These are phyloP conservation scores for Penicillium soppii DNA, from an alignment of 495 filamentous ascomycete species.

Conservation along the genomic window DNA sequence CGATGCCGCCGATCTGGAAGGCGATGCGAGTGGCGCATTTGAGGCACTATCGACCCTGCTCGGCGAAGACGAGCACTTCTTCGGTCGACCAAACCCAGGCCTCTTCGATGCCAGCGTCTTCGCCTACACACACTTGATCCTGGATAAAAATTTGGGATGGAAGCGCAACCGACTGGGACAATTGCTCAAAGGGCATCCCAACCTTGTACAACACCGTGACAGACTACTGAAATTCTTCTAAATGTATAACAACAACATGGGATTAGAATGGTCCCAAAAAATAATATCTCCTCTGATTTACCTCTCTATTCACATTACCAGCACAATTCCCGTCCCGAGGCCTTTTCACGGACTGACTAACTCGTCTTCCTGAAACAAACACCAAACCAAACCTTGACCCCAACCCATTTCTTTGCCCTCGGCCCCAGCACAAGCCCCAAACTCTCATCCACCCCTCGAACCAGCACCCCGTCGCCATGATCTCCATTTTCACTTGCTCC, in stretches of 20 bases:
- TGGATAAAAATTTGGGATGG: conserved; percentile 63
- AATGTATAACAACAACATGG: conserved; percentile 9
- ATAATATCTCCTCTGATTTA: conserved; percentile 12
- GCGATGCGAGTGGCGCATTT: conserved; percentile 68
- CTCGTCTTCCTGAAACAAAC: conserved; percentile 51
- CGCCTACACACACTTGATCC: conserved; percentile 81
- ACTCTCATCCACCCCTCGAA: conserved; percentile 51
- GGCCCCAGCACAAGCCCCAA: conserved; percentile 51
- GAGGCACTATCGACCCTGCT: conserved; percentile 72
- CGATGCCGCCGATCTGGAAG: conserved; percentile 62
- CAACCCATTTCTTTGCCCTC: conserved; percentile 69
- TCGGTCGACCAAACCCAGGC: conserved; percentile 58
- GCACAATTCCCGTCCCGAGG: no score
- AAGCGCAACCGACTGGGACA: conserved; percentile 43
- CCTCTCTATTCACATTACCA: background rate
- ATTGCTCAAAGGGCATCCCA: conserved; percentile 41
- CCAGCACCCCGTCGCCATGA: conserved; percentile 16
- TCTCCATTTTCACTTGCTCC: conserved; percentile 14
- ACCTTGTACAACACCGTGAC: conserved; percentile 56
- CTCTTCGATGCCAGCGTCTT: conserved; percentile 88
- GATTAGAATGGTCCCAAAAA: background rate
- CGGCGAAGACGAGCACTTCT: conserved; percentile 65
- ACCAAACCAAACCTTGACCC: conserved; percentile 65
- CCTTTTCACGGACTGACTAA: no score
- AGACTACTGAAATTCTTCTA: conserved; percentile 45